Conservation (phyloP, 148 eudicot species). For the Cornus suecica region DNA sequence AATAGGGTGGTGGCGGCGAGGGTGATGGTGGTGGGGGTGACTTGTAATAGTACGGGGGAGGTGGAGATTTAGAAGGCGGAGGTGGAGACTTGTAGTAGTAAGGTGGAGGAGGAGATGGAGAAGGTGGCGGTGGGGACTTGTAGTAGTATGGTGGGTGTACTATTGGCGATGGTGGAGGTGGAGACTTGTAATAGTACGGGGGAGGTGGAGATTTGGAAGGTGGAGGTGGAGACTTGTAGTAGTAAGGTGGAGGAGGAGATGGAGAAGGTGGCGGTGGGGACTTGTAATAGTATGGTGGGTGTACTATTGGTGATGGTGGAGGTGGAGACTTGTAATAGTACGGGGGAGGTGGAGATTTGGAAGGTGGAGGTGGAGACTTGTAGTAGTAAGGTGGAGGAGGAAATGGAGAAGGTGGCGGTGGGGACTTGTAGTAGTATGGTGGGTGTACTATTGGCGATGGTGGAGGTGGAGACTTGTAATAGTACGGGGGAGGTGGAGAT, state of each 20-base stretch:
- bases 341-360: constrained; percentile 26
- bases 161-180: constrained; percentile 27
- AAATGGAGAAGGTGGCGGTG: constrained; percentile 27
- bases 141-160: constrained; percentile 26
- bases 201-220: constrained; percentile 21
- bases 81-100: constrained; percentile 31
- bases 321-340: constrained; percentile 39
- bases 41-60: constrained; percentile 22
- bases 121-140: constrained; percentile 23
- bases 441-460: neutral
- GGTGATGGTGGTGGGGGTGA: constrained; percentile 30
- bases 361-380: constrained; percentile 28
- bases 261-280: constrained; percentile 29
- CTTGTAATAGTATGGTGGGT: constrained; percentile 18
- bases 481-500: constrained; percentile 14
- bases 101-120: constrained; percentile 12
- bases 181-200: constrained; percentile 15
- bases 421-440: constrained; percentile 24
- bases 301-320: constrained; percentile 7
- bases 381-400: constrained; percentile 27
- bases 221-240: constrained; percentile 27
- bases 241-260: constrained; percentile 21
- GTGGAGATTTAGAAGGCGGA: constrained; percentile 17
- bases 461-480: constrained; percentile 28
- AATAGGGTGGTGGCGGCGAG: constrained; percentile 12